Evolutionary conservation across 1,284 basidiomycete genomes (phyloP).

Genomic region (Rhodotorula sp.): DNA sequence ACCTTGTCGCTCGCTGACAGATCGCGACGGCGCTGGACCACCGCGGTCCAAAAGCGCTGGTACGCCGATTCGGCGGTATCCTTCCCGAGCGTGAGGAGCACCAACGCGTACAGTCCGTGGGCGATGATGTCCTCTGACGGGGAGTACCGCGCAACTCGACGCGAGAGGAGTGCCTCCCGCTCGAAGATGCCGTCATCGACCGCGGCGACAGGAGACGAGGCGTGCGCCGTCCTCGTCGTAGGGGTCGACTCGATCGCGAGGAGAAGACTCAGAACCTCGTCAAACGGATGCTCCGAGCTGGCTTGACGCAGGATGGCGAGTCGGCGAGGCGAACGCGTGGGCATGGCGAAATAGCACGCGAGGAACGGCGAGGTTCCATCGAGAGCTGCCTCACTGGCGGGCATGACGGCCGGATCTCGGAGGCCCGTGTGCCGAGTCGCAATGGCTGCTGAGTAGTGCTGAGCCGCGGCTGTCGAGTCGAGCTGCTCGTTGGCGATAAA

Average conservation of each 20-base stretch:
- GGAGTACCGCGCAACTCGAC: constrained; percentile 4
- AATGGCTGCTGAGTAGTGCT: constrained; percentile 3
- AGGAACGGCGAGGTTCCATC: constrained; percentile 12
- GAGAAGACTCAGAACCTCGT: constrained; percentile 19
- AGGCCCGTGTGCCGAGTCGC: constrained; percentile 10
- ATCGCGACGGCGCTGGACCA: background rate
- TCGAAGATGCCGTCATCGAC: background rate
- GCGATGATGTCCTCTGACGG: constrained; percentile 1
- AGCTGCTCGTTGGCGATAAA: constrained; percentile 28
- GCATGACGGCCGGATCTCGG: constrained; percentile 3
- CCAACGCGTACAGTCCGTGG: constrained; percentile 15
- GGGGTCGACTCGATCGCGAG: constrained; percentile 2
- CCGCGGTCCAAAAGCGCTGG: constrained; percentile 1
- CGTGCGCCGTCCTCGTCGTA: background rate
- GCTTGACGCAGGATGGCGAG: constrained; percentile 11
- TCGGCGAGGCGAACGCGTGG: background rate
- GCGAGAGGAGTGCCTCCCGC: background rate
- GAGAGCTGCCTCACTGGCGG: background rate
- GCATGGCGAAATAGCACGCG: constrained; percentile 14
- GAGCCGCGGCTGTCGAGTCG: constrained; percentile 1
- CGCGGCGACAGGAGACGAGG: background rate
- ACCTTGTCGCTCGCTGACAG: too few species aligned
- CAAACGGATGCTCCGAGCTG: constrained; percentile 2
- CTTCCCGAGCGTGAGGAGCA: background rate
- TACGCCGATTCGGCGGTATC: background rate